phyloP scores from a whole-genome alignment of 192 early-diverging fungal species.

The Chytriomyces sp. region DNA sequence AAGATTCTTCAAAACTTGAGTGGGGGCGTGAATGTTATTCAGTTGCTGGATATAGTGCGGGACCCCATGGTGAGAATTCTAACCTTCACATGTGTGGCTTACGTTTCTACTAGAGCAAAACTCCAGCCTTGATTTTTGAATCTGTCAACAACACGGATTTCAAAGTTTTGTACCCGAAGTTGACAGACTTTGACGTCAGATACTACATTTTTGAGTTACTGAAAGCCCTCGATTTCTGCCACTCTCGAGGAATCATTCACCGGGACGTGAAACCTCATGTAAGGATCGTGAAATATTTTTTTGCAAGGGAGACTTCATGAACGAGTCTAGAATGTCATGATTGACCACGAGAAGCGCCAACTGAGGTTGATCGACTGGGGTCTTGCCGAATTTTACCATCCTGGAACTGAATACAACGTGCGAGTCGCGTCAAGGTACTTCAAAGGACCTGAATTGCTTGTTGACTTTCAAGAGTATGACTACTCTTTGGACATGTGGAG shows the following conservation, averaged over 20 bases:
- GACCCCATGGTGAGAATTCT: slow-evolving; percentile 77
- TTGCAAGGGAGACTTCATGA: background rate
- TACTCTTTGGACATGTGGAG: slow-evolving; percentile 99
- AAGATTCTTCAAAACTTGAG: slow-evolving; percentile 97
- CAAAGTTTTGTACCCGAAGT: slow-evolving; percentile 91
- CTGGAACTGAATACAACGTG: slow-evolving; percentile 96
- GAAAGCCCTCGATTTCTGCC: slow-evolving; percentile 97
- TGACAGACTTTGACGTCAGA: slow-evolving; percentile 93
- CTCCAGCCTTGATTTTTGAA: slow-evolving; percentile 95
- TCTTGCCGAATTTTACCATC: slow-evolving; percentile 98
- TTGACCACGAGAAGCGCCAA: slow-evolving; percentile 94
- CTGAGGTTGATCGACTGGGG: slow-evolving; percentile 99
- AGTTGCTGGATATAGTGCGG: slow-evolving; percentile 90
- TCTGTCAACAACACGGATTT: slow-evolving; percentile 98
- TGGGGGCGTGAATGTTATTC: slow-evolving; percentile 92
- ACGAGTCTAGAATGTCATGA: slow-evolving; percentile 72
- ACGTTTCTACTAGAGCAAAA: slow-evolving; percentile 70
- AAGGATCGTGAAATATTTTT: slow-evolving; percentile 9
- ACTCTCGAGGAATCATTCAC: slow-evolving; percentile 99
- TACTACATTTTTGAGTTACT: slow-evolving; percentile 97
- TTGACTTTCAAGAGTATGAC: slow-evolving; percentile 98
- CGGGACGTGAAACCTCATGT: slow-evolving; percentile 96
- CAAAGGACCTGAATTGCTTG: slow-evolving; percentile 97
- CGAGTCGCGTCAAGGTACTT: slow-evolving; percentile 98
- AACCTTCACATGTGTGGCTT: background rate